Evolutionary conservation across 148 eudicot species (phyloP).

Genomic region (Persicaria tinctoria): DNA sequence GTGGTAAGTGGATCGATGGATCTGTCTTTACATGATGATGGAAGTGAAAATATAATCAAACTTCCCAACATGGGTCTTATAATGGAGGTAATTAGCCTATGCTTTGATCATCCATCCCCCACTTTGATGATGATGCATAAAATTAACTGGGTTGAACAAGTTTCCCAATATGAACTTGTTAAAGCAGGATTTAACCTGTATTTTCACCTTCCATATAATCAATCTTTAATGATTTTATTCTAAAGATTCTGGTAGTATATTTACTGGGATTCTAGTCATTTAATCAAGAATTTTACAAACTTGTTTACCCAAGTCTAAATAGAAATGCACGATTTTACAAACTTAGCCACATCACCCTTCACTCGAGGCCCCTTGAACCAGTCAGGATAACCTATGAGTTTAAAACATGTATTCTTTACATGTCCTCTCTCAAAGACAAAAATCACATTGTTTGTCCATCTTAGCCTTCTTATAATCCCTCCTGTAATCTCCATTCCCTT

Average conservation of each 20-base stretch:
- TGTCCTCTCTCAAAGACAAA: too few relatives aligned
- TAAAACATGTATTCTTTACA: too few relatives aligned
- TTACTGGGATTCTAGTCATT: neutral
- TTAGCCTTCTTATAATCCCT: too few relatives aligned
- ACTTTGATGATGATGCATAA: neutral
- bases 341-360: neutral
- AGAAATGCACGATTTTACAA: neutral
- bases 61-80: conserved; percentile 18
- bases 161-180: neutral
- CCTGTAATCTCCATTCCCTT: too few relatives aligned
- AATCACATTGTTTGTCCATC: too few relatives aligned
- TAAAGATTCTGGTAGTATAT: too few relatives aligned
- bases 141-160: neutral
- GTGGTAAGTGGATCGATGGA: conserved; percentile 21
- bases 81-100: conserved; percentile 3
- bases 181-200: too few relatives aligned
- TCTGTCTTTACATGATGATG: conserved; percentile 18
- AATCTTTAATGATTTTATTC: too few relatives aligned
- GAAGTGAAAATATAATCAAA: conserved; percentile 21
- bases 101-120: neutral
- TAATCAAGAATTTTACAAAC: neutral
- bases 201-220: too few relatives aligned
- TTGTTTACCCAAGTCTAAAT: neutral
- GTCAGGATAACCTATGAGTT: too few relatives aligned
- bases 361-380: too few relatives aligned